These are phyloP conservation scores for Arabidopsis suecica DNA, from an alignment of 345 rosid species.

Conservation along the genomic window DNA sequence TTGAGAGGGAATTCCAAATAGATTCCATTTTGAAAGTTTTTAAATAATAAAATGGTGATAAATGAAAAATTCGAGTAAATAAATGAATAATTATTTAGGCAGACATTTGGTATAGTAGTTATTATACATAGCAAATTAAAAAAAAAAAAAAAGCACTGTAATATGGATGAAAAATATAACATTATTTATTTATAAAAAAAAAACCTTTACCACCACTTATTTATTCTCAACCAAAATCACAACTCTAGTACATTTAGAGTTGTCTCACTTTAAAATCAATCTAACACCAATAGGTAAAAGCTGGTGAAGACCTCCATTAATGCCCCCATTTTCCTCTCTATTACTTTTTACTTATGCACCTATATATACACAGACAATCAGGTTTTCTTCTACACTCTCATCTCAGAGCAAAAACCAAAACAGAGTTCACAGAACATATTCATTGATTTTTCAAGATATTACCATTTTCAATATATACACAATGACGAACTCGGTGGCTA, in stretches of 20 bases:
- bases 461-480: not conserved
- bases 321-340: constrained; percentile 26
- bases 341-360: constrained; percentile 19
- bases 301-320: constrained; percentile 42
- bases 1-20: not conserved
- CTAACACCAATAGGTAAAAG: constrained; percentile 36
- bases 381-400: constrained; percentile 36
- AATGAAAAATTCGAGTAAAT: not conserved
- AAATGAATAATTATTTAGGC: not conserved
- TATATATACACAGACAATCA: constrained; percentile 30
- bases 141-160: not conserved
- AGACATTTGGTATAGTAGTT: not conserved
- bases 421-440: constrained; percentile 19
- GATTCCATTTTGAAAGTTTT: not conserved
- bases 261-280: constrained; percentile 15
- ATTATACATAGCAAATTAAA: not conserved
- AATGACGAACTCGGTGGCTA: constrained; percentile 27
- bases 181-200: not conserved
- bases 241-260: constrained; percentile 31
- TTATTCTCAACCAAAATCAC: constrained; percentile 37
- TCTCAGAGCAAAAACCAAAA: constrained; percentile 24
- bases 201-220: constrained; percentile 31
- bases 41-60: not conserved
- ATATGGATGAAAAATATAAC: not conserved
- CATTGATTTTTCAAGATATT: not conserved